A percentile compares a stretch with the other conserved stretches of the same genome.
These are phyloP conservation scores for Pneumocystis jirovecii DNA, from an alignment of 1,139 yeast species.

Conservation along the genomic window DNA sequence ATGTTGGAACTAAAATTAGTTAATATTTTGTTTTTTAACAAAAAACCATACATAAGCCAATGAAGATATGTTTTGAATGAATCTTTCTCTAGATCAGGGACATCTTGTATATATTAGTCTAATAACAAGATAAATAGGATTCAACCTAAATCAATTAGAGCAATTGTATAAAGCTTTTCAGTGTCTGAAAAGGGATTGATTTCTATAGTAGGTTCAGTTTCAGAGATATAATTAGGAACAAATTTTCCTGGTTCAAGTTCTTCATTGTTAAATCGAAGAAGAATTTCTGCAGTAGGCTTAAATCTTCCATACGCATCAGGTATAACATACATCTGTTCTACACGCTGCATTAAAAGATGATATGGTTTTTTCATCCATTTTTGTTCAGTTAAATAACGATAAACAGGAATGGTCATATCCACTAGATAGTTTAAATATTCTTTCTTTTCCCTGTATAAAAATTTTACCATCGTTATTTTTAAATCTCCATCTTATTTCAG, in stretches of 20 bases:
- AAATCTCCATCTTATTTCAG: conserved; percentile 14
- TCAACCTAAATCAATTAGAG: conserved; percentile 58
- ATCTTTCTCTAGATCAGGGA: conserved; percentile 61
- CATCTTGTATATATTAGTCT: conserved; percentile 30
- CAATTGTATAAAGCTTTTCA: conserved; percentile 48
- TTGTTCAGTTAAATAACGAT: conserved; percentile 48
- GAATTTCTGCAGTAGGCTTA: conserved; percentile 66
- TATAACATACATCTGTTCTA: conserved; percentile 69
- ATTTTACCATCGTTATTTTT: conserved; percentile 13
- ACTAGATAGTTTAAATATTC: conserved; percentile 17
- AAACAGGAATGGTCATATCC: conserved; percentile 66
- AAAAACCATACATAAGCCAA: conserved; percentile 41
- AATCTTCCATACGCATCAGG: conserved; percentile 91
- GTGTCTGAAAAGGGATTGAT: conserved; percentile 56
- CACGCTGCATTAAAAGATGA: conserved; percentile 71
- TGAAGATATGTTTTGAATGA: conserved; percentile 57
- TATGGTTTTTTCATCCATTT: conserved; percentile 59
- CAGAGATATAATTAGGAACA: conserved; percentile 58
- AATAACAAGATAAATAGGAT: not conserved
- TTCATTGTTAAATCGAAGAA: conserved; percentile 49
- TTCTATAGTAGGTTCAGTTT: conserved; percentile 58
- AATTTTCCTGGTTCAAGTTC: conserved; percentile 21
- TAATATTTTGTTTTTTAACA: not conserved
- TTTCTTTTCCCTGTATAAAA: not conserved
- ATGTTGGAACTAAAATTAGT: conserved; percentile 35